Evolutionary conservation across 2,329 filamentous ascomycete genomes (phyloP).

Genomic region (Talaromyces sp.): DNA sequence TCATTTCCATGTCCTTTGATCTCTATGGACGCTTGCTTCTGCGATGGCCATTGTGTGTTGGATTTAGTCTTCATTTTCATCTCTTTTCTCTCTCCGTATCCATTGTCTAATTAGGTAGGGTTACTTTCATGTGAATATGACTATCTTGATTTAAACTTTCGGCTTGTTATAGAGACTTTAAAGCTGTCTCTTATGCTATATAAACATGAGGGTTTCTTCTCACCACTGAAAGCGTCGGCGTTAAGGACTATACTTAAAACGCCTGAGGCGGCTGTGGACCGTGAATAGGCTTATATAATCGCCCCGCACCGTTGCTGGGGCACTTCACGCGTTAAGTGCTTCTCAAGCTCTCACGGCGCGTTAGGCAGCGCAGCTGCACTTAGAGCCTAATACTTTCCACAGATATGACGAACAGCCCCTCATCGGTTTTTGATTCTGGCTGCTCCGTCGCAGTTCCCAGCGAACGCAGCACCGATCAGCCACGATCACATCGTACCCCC

Average conservation of each 20-base stretch:
- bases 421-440: constrained; percentile 2
- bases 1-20: neutral
- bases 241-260: too few relatives aligned
- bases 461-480: constrained; percentile 14
- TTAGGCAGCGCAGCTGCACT: constrained; percentile 14
- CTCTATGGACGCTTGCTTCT: neutral
- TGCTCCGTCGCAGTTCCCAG: constrained; percentile 25
- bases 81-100: constrained; percentile 3
- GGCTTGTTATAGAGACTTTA: neutral
- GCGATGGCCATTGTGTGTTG: constrained; percentile 3
- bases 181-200: too few relatives aligned
- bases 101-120: constrained; percentile 19
- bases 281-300: constrained; percentile 9
- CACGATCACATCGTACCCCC: constrained; percentile 1
- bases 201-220: too few relatives aligned
- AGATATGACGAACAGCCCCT: constrained; percentile 17
- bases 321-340: constrained; percentile 23
- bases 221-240: too few relatives aligned
- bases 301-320: constrained; percentile 17
- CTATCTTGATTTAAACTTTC: constrained; percentile 4
- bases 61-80: constrained; percentile 1
- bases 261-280: too few relatives aligned
- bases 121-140: constrained; percentile 28
- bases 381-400: neutral
- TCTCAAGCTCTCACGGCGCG: constrained; percentile 15